Evolutionary conservation across 2,329 filamentous ascomycete species (phyloP).

Genomic region (Ceratocystis destructans): DNA sequence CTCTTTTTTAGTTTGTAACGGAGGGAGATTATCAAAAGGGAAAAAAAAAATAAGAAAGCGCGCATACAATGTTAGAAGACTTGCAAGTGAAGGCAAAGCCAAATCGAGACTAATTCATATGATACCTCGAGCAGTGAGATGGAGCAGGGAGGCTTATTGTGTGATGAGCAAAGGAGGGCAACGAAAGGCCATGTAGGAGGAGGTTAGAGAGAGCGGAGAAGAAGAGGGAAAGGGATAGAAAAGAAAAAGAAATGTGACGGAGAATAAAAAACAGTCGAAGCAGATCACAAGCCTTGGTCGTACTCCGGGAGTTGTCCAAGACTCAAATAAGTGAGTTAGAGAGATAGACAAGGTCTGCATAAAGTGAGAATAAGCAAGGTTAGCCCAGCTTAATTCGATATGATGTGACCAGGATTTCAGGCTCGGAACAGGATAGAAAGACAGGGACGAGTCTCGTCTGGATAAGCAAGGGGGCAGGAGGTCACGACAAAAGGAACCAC

Average conservation of each 20-base stretch:
- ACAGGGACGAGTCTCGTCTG: background rate
- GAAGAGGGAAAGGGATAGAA: constrained; percentile 1
- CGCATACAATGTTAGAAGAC: background rate
- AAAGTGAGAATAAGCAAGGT: constrained; percentile 12
- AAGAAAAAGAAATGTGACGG: background rate
- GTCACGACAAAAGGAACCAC: constrained; percentile 6
- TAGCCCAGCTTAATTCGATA: constrained; percentile 1
- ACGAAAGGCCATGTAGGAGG: constrained; percentile 1
- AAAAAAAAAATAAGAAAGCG: constrained; percentile 2
- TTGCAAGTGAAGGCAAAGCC: background rate
- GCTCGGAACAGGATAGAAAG: constrained; percentile 14
- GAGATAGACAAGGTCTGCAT: constrained; percentile 1
- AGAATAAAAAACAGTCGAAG: constrained; percentile 11
- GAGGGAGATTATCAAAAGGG: no score
- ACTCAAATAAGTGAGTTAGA: constrained; percentile 11
- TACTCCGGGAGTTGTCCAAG: constrained; percentile 17
- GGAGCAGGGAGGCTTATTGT: background rate
- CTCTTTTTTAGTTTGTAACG: background rate
- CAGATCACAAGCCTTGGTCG: constrained; percentile 14
- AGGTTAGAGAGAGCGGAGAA: background rate
- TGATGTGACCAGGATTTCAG: constrained; percentile 12
- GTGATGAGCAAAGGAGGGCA: background rate
- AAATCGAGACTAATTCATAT: background rate
- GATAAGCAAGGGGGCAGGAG: constrained; percentile 9
- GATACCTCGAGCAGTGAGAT: background rate